Evolutionary conservation across 73 alveolate genomes (phyloP).

Genomic region (Blepharisma stoltei): DNA sequence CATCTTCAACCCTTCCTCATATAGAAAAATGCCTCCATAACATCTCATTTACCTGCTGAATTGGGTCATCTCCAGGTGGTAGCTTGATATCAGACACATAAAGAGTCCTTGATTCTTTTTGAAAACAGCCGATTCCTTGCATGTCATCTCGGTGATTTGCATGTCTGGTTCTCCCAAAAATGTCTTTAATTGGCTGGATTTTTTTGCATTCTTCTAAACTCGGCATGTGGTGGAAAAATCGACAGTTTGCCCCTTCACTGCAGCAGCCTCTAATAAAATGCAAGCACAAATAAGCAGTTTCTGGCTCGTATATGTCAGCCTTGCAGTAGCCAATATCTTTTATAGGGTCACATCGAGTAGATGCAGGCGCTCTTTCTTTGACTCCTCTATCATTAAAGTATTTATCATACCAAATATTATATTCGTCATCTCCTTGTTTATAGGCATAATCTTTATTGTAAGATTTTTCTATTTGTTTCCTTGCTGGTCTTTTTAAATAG

Average conservation of each 20-base stretch:
- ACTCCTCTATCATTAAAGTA: conserved; percentile 88
- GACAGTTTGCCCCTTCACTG: conserved; percentile 97
- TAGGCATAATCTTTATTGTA: conserved; percentile 88
- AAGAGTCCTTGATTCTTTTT: conserved; percentile 88
- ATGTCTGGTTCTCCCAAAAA: conserved; percentile 95
- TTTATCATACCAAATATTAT: conserved; percentile 98
- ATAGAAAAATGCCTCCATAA: conserved; percentile 89
- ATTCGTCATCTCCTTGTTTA: conserved; percentile 97
- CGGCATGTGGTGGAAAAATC: conserved; percentile 96
- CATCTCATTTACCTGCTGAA: conserved; percentile 80
- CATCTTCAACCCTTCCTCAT: conserved; percentile 98
- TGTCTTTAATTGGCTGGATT: conserved; percentile 88
- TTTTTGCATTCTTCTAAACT: conserved; percentile 75
- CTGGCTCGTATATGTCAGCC: conserved; percentile 89
- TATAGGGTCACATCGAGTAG: conserved; percentile 87
- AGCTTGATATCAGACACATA: conserved; percentile 79
- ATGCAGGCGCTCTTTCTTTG: conserved; percentile 86
- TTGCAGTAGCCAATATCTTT: conserved; percentile 96
- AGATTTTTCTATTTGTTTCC: conserved; percentile 88
- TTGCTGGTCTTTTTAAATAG: conserved; percentile 78
- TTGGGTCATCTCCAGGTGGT: conserved; percentile 82
- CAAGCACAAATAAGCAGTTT: conserved; percentile 85
- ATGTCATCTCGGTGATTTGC: conserved; percentile 90
- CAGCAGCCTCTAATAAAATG: conserved; percentile 96
- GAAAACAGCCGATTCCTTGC: conserved; percentile 95